phyloP scores from a whole-genome alignment of 495 filamentous ascomycete genomes.

The Chaetomium cochliodes region DNA sequence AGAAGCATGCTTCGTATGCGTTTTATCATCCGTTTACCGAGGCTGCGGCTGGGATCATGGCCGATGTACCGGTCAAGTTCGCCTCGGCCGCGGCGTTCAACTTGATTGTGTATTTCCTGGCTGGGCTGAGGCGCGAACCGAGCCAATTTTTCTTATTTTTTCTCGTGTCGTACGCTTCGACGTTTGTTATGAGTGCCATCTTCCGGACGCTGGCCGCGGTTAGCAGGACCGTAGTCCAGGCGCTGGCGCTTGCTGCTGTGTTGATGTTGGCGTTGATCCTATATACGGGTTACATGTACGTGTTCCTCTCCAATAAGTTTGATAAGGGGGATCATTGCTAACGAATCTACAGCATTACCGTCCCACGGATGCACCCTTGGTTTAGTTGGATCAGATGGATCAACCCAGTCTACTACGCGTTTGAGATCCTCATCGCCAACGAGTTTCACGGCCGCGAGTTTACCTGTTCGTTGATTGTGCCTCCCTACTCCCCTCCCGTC shows the following conservation, averaged over 20 bases:
- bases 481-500: slow-evolving; percentile 35
- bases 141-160: slow-evolving; percentile 64
- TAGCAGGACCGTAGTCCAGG: slow-evolving; percentile 67
- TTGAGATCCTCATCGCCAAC: slow-evolving; percentile 69
- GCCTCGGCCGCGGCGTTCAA: slow-evolving; percentile 51
- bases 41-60: slow-evolving; percentile 56
- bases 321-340: too few relatives aligned
- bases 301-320: too few relatives aligned
- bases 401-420: slow-evolving; percentile 77
- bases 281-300: slow-evolving; percentile 71
- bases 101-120: slow-evolving; percentile 59
- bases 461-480: slow-evolving; percentile 44
- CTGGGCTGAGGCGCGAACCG: slow-evolving; percentile 51
- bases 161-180: slow-evolving; percentile 54
- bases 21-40: slow-evolving; percentile 65
- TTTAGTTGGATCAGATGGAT: slow-evolving; percentile 79
- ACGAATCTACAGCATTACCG: slow-evolving; percentile 51
- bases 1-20: slow-evolving; percentile 64
- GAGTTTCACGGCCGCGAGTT: slow-evolving; percentile 61
- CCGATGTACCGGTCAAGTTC: slow-evolving; percentile 59
- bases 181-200: slow-evolving; percentile 56
- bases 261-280: slow-evolving; percentile 69
- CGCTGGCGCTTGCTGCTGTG: slow-evolving; percentile 68
- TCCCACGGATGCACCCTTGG: slow-evolving; percentile 73
- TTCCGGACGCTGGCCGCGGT: slow-evolving; percentile 69